Evolutionary conservation across 1,284 basidiomycete genomes (phyloP).

Genomic region (Leccinum solheimii): DNA sequence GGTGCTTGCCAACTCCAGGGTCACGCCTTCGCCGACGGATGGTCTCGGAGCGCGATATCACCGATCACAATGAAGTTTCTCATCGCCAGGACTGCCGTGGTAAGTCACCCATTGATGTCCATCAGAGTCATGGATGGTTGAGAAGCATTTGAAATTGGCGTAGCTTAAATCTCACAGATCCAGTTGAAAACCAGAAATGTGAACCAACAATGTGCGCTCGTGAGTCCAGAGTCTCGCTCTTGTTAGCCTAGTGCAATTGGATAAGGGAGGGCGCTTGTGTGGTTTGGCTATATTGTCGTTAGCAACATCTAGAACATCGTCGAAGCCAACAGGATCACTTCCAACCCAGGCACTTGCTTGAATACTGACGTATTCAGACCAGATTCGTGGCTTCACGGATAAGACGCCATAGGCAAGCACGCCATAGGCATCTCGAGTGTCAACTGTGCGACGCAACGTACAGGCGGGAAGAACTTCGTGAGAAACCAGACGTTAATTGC

Average conservation of each 20-base stretch:
- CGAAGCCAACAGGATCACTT: neutral
- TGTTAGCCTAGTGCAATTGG: neutral
- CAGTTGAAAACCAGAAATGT: slow-evolving; percentile 51
- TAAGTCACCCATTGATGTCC: neutral
- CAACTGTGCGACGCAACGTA: slow-evolving; percentile 84
- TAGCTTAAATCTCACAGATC: slow-evolving; percentile 72
- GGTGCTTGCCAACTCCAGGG: slow-evolving; percentile 6
- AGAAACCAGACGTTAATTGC: slow-evolving; percentile 74
- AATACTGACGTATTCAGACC: neutral
- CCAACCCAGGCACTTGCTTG: neutral
- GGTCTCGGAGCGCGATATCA: neutral
- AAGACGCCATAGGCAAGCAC: neutral
- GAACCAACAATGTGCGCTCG: neutral
- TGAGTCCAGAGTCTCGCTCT: neutral
- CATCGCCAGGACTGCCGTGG: neutral
- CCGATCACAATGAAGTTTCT: neutral
- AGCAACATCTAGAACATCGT: neutral
- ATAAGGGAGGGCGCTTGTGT: neutral
- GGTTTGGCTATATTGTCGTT: neutral
- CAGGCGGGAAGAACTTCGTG: slow-evolving; percentile 90
- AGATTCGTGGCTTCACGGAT: neutral
- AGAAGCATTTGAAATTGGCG: slow-evolving; percentile 57
- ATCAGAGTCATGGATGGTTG: slow-evolving; percentile 27
- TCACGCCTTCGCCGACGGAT: neutral
- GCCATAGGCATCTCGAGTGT: neutral